Conservation (phyloP, 331 rosid genomes). For the Quercus lobata region DNA sequence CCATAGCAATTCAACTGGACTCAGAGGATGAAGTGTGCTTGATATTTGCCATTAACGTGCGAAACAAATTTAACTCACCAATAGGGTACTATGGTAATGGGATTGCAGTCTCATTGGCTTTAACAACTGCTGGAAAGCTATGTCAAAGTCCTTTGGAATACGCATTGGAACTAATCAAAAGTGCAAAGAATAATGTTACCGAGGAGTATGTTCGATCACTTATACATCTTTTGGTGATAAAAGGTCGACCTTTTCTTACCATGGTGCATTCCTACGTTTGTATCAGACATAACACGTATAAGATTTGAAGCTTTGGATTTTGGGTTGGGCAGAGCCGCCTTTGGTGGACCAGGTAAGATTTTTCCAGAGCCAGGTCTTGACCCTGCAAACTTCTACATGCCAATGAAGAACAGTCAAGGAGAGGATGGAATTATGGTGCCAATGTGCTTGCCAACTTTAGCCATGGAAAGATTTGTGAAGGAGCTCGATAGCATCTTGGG, state of each 20-base stretch:
- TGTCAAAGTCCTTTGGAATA: background rate
- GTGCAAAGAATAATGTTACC: background rate
- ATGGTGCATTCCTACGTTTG: background rate
- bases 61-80: background rate
- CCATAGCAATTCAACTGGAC: background rate
- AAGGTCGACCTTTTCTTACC: background rate
- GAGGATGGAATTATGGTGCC: no score
- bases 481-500: no score
- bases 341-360: no score
- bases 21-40: background rate
- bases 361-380: no score
- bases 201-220: slow-evolving; percentile 4
- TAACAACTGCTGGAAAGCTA: background rate
- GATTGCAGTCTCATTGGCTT: background rate
- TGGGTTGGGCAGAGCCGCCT: background rate
- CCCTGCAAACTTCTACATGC: no score
- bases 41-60: background rate
- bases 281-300: background rate
- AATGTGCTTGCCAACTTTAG: no score
- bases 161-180: slow-evolving; percentile 1
- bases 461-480: no score
- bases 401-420: no score
- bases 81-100: slow-evolving; percentile 1
- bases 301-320: slow-evolving; percentile 1
- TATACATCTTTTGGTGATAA: background rate